Conservation (phyloP, 2,329 filamentous ascomycete species). For the Plenodomus lindquistii region DNA sequence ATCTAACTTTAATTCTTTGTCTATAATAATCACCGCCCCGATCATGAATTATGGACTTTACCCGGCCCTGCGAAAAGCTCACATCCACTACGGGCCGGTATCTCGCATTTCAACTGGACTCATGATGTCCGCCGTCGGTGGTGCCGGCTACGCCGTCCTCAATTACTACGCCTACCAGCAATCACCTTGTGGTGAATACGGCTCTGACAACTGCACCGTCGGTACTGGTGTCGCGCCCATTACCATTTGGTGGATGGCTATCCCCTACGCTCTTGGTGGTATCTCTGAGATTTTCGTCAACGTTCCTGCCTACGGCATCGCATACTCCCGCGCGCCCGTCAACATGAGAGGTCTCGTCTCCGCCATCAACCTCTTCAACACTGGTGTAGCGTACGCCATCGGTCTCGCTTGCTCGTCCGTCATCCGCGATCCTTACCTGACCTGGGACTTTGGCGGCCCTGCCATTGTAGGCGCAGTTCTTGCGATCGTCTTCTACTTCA, state of each 20-base stretch:
- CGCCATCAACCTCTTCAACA: constrained; percentile 5
- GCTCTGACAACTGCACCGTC: not conserved
- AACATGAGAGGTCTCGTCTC: constrained; percentile 4
- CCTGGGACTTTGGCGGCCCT: constrained; percentile 2
- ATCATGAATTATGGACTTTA: constrained; percentile 4
- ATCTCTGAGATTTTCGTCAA: constrained; percentile 4
- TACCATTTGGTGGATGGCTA: constrained; percentile 3
- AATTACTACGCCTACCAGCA: constrained; percentile 2
- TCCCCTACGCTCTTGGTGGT: constrained; percentile 2
- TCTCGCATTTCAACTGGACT: constrained; percentile 1
- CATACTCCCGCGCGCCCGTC: constrained; percentile 3
- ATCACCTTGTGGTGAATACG: constrained; percentile 1
- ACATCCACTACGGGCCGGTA: constrained; percentile 2
- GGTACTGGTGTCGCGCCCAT: constrained; percentile 3
- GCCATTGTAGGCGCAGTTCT: not conserved
- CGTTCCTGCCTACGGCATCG: constrained; percentile 4
- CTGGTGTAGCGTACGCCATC: constrained; percentile 3
- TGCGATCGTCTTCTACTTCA: not conserved
- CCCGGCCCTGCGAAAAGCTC: not conserved
- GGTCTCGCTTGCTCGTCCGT: constrained; percentile 2
- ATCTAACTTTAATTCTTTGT: constrained; percentile 1
- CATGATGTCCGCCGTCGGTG: not conserved
- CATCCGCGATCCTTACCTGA: constrained; percentile 1
- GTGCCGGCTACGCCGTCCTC: constrained; percentile 1
- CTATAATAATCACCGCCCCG: not conserved